Evolutionary conservation across 345 rosid species (phyloP), one percentile per base, ranked within the genome.

Genomic region (Aquilaria malaccensis): DNA sequence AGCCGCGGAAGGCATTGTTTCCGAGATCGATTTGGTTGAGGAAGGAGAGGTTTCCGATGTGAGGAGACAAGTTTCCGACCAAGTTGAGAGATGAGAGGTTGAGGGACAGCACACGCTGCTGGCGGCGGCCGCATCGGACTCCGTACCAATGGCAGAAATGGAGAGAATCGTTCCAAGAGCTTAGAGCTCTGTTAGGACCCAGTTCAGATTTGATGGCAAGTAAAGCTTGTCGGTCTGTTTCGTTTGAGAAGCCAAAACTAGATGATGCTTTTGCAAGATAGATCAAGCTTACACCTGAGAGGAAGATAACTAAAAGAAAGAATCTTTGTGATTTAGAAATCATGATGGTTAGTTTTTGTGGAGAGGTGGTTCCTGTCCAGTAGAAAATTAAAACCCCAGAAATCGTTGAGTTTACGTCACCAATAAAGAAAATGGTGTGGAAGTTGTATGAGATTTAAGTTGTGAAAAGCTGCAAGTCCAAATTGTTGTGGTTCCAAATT

Each of bases 71-170:
- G 1, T 69, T n/a, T 43, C 79, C 79, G 10, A 52, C 61, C 55
- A 70, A 55, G 7, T 59, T 13, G 12, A 52, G 54, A 48, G 55
- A 7, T 30, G 37, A 48, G 4, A 69, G 56, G 51, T 49, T 56
- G 32, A 74, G 30, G n/a, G 54, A 5, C 51, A 58, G 33, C 3
- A 75, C 76, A 56, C 73, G 64, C 12, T 64, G 63, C 11, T 64
- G 70, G 1, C 14, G 53, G 5, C 15, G 41, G 30, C 68, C 46
- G 30, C 79, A 71, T 5, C 59, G 32, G 33, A 71, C 67, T 3
- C 79, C 76, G n/a, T 29, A 11, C 76, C 79, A 71, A 1, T 30
- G 33, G 68, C 76, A 75, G 22, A 71, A 63, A 52, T 63, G 60
- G 29, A 52, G 9, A 9, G 68, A 70, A 45, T 58, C 64, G 13